These are phyloP conservation scores for Euphorbia corollata DNA, from an alignment of 441 rosid species.

Conservation along the genomic window DNA sequence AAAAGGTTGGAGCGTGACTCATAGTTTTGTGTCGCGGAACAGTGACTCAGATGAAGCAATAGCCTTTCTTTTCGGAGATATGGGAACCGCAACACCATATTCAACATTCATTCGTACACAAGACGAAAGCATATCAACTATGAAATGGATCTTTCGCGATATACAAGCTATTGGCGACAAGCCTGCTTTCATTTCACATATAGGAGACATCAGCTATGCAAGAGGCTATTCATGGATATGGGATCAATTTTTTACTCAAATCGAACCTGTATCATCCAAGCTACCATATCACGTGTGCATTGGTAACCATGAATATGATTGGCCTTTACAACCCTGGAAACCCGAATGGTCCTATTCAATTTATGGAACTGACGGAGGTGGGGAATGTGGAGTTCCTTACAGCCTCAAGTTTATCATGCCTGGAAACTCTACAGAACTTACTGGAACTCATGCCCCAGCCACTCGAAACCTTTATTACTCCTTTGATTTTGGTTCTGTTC, in stretches of 20 bases:
- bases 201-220: slow-evolving; percentile 90
- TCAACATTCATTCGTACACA: slow-evolving; percentile 56
- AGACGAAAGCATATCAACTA: slow-evolving; percentile 67
- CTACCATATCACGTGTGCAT: slow-evolving; percentile 84
- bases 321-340: slow-evolving; percentile 91
- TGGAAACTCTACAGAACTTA: slow-evolving; percentile 67
- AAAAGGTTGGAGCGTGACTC: slow-evolving; percentile 62
- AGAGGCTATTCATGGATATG: slow-evolving; percentile 83
- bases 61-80: slow-evolving; percentile 83
- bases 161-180: slow-evolving; percentile 56
- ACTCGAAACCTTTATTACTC: slow-evolving; percentile 80
- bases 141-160: slow-evolving; percentile 80
- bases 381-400: slow-evolving; percentile 90
- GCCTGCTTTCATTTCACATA: slow-evolving; percentile 64
- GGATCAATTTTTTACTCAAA: slow-evolving; percentile 74
- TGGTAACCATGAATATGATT: slow-evolving; percentile 88
- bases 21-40: slow-evolving; percentile 57
- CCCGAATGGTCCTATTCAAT: slow-evolving; percentile 57
- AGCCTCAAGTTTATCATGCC: slow-evolving; percentile 88
- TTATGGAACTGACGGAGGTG: slow-evolving; percentile 78
- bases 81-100: slow-evolving; percentile 79
- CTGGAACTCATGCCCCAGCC: slow-evolving; percentile 56
- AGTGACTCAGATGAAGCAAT: slow-evolving; percentile 40
- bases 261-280: slow-evolving; percentile 71
- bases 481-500: slow-evolving; percentile 59